Percentiles rank a stretch among this genome's conserved stretches.
These are phyloP conservation scores for Quercus bicolor DNA, from an alignment of 306 rosid species.

Conservation along the genomic window DNA sequence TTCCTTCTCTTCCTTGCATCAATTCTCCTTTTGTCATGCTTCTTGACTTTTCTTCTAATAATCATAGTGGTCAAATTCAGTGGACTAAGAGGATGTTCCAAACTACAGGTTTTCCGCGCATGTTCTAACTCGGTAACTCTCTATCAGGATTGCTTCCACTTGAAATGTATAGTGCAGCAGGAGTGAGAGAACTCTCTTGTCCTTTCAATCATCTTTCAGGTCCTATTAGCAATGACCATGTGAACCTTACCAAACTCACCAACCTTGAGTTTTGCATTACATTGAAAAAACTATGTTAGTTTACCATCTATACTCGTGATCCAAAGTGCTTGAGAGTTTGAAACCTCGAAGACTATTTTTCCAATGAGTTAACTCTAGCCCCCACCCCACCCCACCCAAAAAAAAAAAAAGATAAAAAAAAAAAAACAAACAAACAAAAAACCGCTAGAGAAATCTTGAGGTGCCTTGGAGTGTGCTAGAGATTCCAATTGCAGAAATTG, in stretches of 20 bases:
- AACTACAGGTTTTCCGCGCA: not conserved
- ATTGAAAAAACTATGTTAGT: not conserved
- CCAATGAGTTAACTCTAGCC: no score
- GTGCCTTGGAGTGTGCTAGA: no score
- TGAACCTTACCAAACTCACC: constrained; percentile 6
- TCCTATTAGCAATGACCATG: not conserved
- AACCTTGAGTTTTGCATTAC: not conserved
- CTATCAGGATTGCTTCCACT: not conserved
- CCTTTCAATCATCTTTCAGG: not conserved
- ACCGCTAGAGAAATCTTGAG: no score
- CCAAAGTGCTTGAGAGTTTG: no score
- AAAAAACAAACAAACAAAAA: no score
- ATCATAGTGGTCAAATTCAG: not conserved
- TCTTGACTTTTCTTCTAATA: constrained; percentile 9
- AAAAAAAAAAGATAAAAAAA: no score
- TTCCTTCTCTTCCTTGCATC: not conserved
- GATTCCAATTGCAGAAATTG: no score
- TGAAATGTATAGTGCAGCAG: not conserved
- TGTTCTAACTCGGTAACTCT: constrained; percentile 11
- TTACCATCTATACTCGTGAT: no score
- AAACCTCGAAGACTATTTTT: no score
- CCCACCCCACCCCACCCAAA: no score
- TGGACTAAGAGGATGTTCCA: constrained; percentile 9
- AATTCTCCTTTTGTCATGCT: not conserved
- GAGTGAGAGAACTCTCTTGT: not conserved